Base-by-base conservation (phyloP, 1,139 yeast species). In the Geotrichum fermentans region DNA sequence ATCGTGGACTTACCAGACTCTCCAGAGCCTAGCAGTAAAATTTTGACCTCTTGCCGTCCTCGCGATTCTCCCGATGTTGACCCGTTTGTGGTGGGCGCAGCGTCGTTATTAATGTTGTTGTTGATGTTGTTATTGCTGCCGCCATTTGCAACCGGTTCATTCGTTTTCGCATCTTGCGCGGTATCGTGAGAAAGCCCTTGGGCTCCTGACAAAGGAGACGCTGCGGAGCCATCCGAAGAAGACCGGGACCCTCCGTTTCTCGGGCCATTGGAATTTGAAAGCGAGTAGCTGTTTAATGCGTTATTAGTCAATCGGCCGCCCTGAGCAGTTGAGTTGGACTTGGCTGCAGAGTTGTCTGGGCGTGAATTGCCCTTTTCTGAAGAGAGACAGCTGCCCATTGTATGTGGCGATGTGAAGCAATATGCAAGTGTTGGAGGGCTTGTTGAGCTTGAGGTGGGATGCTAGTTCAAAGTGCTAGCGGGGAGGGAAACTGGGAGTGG, bases 1-100 rank as follows among this genome's bases (percentile, higher is more conserved):
- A 83, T 79, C 21, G 90, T 83, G 13, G 87, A 80, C 61, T 83
- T 83, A 8, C 90, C 90, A 54, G 83, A 77, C 61, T 83, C 90
- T 2, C 90, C 90, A 0, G 87, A 79, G 6, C 89, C 90, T 49
- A 83, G 71, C 45, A 83, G 71, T 37, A 83, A 71, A 46, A 83
- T 76, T 63, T 83, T 83, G 50, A 81, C 79, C 54, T 70, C 74
- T 40, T 63, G 53, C 5, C 49, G 40, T 10, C 49, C 49, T 22
- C 34, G 38, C 13, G 45, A 35, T n/a, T 35, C 40, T 13, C 28
- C 21, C 16, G 26, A 21, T 11, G 20, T 28, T 10, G 39, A 34
- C 14, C 21, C 21, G 18, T 34, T 36, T n/a, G 28, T 16, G 26
- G 22, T 36, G 14, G 4, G 20, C 4, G n/a, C 24, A 4, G 26